Percentiles rank a stretch among this genome's conserved stretches.
Evolutionary conservation across 176 grass and related monocot species (phyloP).

Genomic region (barley (Hordeum vulgare)): DNA sequence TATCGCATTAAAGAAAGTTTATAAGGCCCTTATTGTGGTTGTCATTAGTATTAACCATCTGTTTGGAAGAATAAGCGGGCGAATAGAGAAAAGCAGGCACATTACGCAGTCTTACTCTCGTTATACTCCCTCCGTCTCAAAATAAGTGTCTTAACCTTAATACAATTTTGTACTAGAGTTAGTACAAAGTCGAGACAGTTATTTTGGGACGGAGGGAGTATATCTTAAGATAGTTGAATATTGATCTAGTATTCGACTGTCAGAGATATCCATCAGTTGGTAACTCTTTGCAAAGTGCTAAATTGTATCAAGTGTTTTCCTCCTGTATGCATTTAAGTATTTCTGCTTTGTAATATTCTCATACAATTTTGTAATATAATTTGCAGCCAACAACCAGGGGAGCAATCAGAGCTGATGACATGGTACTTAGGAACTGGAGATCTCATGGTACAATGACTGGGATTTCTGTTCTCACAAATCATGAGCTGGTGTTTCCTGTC

Average conservation of each 20-base stretch:
- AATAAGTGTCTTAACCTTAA: too few relatives aligned
- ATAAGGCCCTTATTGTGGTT: neutral
- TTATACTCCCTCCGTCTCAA: too few relatives aligned
- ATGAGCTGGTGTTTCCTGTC: slow-evolving; percentile 59
- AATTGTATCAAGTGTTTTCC: slow-evolving; percentile 1
- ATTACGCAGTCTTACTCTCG: neutral
- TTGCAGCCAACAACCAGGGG: slow-evolving; percentile 36
- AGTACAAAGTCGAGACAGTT: too few relatives aligned
- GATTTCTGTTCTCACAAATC: slow-evolving; percentile 61
- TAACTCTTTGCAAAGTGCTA: neutral
- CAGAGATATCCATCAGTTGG: neutral
- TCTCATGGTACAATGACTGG: slow-evolving; percentile 57
- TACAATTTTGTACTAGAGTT: too few relatives aligned
- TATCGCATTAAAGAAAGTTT: neutral
- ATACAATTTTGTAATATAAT: slow-evolving; percentile 16
- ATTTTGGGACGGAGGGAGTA: too few relatives aligned
- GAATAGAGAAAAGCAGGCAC: neutral
- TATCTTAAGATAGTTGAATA: neutral
- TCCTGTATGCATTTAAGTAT: neutral
- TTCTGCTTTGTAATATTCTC: slow-evolving; percentile 24
- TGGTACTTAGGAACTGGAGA: slow-evolving; percentile 67
- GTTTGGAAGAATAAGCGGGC: neutral
- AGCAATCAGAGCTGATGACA: slow-evolving; percentile 50
- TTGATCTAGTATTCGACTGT: neutral
- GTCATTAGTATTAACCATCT: neutral